Evolutionary conservation across 2,329 filamentous ascomycete species (phyloP).

Genomic region (Trichoderma koningiopsis): DNA sequence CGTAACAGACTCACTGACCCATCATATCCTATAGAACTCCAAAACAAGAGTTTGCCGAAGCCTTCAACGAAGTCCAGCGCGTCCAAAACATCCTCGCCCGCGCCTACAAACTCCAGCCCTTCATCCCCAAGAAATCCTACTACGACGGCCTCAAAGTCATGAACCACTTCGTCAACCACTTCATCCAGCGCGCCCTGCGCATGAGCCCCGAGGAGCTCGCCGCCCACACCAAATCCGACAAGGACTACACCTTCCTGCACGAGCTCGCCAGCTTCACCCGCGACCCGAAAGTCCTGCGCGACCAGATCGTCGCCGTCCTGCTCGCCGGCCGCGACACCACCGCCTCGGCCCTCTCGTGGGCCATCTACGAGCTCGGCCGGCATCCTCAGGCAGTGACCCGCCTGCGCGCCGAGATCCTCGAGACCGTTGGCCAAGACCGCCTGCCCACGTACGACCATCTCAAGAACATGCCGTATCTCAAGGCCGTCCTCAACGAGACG

Average conservation of each 20-base stretch:
- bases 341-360: constrained; percentile 77
- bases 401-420: constrained; percentile 72
- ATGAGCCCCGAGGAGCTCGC: constrained; percentile 72
- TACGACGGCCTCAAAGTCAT: constrained; percentile 65
- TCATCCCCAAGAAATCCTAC: constrained; percentile 69
- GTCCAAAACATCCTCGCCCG: constrained; percentile 70
- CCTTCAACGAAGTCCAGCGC: constrained; percentile 77
- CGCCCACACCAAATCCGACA: constrained; percentile 68
- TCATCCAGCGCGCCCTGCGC: constrained; percentile 72
- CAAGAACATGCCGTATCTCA: constrained; percentile 84
- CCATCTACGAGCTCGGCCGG: constrained; percentile 77
- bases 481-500: constrained; percentile 73
- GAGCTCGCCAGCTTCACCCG: constrained; percentile 80
- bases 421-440: constrained; percentile 63
- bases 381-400: constrained; percentile 67
- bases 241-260: constrained; percentile 82
- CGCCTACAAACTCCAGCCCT: constrained; percentile 61
- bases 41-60: constrained; percentile 71
- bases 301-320: constrained; percentile 81
- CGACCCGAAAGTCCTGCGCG: constrained; percentile 70
- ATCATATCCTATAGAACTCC: too few species aligned
- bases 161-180: constrained; percentile 74
- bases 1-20: too few species aligned
- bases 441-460: constrained; percentile 75
- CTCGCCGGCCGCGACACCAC: constrained; percentile 89